Evolutionary conservation across 176 grass and related monocot species (phyloP).

Genomic region (Themeda triandra): DNA sequence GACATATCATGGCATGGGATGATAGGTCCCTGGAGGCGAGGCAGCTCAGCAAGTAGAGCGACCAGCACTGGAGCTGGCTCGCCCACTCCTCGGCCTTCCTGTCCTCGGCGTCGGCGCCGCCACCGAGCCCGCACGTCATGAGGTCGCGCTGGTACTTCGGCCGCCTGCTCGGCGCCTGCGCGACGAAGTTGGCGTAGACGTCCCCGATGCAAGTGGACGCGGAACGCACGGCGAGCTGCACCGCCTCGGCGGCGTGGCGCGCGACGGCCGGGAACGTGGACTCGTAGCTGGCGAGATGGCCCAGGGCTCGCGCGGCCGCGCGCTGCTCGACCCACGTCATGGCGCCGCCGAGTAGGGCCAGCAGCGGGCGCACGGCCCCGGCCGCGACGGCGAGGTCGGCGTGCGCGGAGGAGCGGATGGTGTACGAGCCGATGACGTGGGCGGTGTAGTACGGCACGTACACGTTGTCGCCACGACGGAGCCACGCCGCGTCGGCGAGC

Average conservation of each 20-base stretch:
- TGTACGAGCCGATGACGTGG: constrained; percentile 81
- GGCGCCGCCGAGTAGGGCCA: constrained; percentile 60
- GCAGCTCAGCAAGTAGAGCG: constrained; percentile 85
- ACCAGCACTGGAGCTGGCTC: constrained; percentile 99
- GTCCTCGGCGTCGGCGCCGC: constrained; percentile 50
- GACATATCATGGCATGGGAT: constrained; percentile 58
- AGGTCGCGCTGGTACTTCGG: constrained; percentile 82
- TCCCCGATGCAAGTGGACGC: constrained; percentile 59
- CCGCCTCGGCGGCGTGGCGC: constrained; percentile 46
- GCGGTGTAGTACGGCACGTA: constrained; percentile 86
- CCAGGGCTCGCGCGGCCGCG: constrained; percentile 66
- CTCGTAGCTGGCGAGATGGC: constrained; percentile 93
- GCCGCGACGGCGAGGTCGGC: constrained; percentile 56
- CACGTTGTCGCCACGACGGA: constrained; percentile 45
- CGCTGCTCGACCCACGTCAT: constrained; percentile 93
- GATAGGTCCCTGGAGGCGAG: constrained; percentile 63
- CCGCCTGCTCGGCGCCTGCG: constrained; percentile 26
- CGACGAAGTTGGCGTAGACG: constrained; percentile 53
- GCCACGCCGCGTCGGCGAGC: constrained; percentile 52
- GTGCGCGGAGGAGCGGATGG: constrained; percentile 66
- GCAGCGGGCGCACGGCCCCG: constrained; percentile 49
- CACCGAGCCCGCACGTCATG: constrained; percentile 43
- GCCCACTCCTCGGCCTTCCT: constrained; percentile 95
- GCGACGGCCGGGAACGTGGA: constrained; percentile 64
- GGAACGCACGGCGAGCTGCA: constrained; percentile 48